phyloP scores from a whole-genome alignment of 129 eudicot genomes.

The sunflower (Helianthus annuus) region HanXRQr2.0-SUNRISE NC_035449.2:6276101-6276600 shows the following conservation, averaged over 20 bases:
- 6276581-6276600: neutral
- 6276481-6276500: neutral
- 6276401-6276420: conserved; percentile 1
- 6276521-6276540: neutral
- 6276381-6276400: conserved; percentile 8
- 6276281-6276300: too few species aligned
- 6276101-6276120: too few species aligned
- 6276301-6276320: conserved; percentile 17
- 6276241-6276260: too few species aligned
- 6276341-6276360: conserved; percentile 21
- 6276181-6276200: too few species aligned
- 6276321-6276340: conserved; percentile 13
- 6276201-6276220: too few species aligned
- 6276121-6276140: too few species aligned
- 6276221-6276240: too few species aligned
- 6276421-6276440: conserved; percentile 2
- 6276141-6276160: too few species aligned
- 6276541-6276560: neutral
- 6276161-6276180: too few species aligned
- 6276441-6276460: neutral
- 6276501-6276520: neutral
- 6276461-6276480: neutral
- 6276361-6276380: neutral
- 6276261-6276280: too few species aligned
- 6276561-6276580: conserved; percentile 3